These are phyloP conservation scores for Flaveria robusta DNA, from an alignment of 129 eudicot species.

Conservation along the genomic window DNA sequence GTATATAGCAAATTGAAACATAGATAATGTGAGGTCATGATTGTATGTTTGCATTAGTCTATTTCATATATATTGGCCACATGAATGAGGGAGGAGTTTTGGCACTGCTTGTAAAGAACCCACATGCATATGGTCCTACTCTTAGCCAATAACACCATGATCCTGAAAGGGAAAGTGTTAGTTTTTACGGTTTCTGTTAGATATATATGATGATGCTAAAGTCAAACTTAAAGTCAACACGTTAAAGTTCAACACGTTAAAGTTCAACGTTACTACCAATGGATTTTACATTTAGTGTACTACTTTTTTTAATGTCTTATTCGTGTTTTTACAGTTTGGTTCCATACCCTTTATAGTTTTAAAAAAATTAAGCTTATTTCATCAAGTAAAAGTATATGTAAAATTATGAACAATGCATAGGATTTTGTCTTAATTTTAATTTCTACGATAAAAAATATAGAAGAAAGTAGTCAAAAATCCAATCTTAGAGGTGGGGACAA, in stretches of 20 bases:
- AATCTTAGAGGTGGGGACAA: too few species aligned
- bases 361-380: not conserved
- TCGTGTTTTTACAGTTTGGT: too few species aligned
- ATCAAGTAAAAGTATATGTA: not conserved
- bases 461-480: too few species aligned
- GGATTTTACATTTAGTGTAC: too few species aligned
- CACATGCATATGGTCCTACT: constrained; percentile 27
- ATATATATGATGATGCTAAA: not conserved
- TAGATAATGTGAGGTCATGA: constrained; percentile 31
- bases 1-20: constrained; percentile 16
- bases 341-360: too few species aligned
- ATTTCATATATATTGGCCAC: constrained; percentile 25
- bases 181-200: constrained; percentile 26
- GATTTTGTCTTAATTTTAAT: too few species aligned
- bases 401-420: not conserved
- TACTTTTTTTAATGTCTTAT: too few species aligned
- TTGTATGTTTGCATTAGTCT: constrained; percentile 34
- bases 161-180: constrained; percentile 20
- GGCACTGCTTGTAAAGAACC: constrained; percentile 25
- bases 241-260: too few species aligned
- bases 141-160: constrained; percentile 27
- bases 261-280: too few species aligned
- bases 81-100: constrained; percentile 27
- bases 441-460: too few species aligned
- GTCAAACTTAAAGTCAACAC: too few species aligned